Base-by-base conservation (phyloP, 768 basidiomycete species). In the Pisolithus tinctorius region DNA sequence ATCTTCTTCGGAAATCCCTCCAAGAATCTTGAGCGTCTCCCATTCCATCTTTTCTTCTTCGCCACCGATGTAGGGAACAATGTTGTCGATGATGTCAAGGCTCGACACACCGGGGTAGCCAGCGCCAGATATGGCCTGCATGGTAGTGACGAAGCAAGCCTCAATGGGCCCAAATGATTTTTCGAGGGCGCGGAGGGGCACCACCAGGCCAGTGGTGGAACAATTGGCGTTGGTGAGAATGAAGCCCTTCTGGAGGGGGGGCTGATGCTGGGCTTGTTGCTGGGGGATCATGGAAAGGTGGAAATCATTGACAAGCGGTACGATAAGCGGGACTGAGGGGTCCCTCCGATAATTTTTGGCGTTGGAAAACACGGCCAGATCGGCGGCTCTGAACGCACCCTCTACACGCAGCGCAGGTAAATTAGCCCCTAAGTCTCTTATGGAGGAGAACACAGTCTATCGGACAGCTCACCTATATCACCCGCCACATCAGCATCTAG, bases 161-260 rank as follows among this genome's bases (percentile, higher is more conserved):
- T 97, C 90, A 64, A 99, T 76, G n/a, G 93, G 94, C 5, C 96
- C 96, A 55, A 98, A 99, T 0, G 87, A 77, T 55, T 78, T 81
- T 68, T 96, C 93, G 58, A 97, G 80, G 0, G 93, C 93, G 45
- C 82, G 80, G 58, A 97, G 83, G n/a, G 93, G 91, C 53, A 96
- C 82, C 53, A 92, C 91, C 63, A 85, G 78, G 40, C 88, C 94
- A 1, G 96, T 99, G 4, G 96, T 97, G 23, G 91, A 87, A 72
- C 96, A 98, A 72, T 98, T 99, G 58, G 96, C 96, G 67, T 99
- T 99, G 52, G 93, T 94, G 55, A 99, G 86, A 67, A 99, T 94
- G 75, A 92, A 98, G 3, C 96, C 96, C 57, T 81, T 83, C 62
- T 78, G 79, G 31, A 87, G 78, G 0, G 81, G 81, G 17, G 82